Percentiles rank a stretch among this genome's conserved stretches.
phyloP scores from a whole-genome alignment of 768 basidiomycete genomes.

The Auricularia sp. region DNA sequence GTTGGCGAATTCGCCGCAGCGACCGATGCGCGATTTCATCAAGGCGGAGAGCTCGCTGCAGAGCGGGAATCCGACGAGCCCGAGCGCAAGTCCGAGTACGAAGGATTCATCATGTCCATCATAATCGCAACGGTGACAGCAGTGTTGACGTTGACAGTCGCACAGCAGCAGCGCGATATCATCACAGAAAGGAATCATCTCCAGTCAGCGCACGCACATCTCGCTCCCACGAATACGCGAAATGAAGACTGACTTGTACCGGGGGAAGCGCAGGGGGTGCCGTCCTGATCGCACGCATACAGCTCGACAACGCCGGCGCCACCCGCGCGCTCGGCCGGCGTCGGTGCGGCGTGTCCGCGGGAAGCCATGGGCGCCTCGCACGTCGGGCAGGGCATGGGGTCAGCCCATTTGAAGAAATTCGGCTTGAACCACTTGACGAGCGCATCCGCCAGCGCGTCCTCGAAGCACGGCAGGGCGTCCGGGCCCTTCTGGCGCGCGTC shows the following conservation, averaged over 20 bases:
- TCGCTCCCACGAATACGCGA: background rate
- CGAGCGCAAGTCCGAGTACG: background rate
- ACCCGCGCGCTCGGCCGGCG: constrained; percentile 17
- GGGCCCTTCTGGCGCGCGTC: constrained; percentile 9
- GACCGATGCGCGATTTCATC: constrained; percentile 18
- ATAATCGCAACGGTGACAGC: too few species aligned
- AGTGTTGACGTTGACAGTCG: too few species aligned
- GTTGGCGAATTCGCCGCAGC: constrained; percentile 28
- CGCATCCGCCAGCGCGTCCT: constrained; percentile 23
- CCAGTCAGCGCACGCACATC: too few species aligned
- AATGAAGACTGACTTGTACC: constrained; percentile 20
- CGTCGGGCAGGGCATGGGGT: constrained; percentile 26
- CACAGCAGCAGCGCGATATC: too few species aligned
- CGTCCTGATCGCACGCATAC: constrained; percentile 20
- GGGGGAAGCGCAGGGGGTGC: constrained; percentile 19
- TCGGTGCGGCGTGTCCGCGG: constrained; percentile 12
- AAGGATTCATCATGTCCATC: background rate
- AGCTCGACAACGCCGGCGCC: constrained; percentile 28
- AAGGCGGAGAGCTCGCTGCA: constrained; percentile 18
- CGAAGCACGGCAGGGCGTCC: constrained; percentile 9
- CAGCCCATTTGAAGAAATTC: constrained; percentile 28
- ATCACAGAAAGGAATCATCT: too few species aligned
- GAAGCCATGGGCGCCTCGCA: constrained; percentile 18
- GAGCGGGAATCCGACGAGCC: background rate
- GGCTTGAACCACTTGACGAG: constrained; percentile 30